Percentiles rank a stretch among this genome's conserved stretches.
Conservation (phyloP, 2,329 filamentous ascomycete species). For the Xylaria sp. region DNA sequence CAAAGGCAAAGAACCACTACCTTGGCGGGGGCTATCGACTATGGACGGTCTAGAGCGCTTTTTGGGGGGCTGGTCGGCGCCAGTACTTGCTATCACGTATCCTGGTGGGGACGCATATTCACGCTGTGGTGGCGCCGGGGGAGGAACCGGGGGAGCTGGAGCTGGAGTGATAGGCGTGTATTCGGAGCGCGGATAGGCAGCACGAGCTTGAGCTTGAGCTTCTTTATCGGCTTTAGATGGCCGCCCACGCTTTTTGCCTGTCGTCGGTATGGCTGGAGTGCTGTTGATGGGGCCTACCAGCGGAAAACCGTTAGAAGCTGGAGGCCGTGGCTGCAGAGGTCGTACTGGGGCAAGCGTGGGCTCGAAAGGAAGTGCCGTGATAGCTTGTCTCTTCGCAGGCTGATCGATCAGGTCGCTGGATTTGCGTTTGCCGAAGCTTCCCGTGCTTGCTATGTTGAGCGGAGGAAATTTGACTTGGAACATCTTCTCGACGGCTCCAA, state of each 20-base stretch:
- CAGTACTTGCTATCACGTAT: conserved; percentile 48
- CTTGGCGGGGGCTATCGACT: conserved; percentile 47
- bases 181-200: conserved; percentile 47
- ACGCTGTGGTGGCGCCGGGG: conserved; percentile 41
- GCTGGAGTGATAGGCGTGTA: conserved; percentile 50
- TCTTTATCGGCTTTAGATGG: conserved; percentile 59
- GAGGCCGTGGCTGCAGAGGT: conserved; percentile 50
- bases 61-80: conserved; percentile 44
- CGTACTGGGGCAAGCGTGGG: conserved; percentile 44
- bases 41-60: conserved; percentile 43
- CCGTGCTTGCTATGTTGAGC: conserved; percentile 43
- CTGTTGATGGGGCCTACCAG: conserved; percentile 35
- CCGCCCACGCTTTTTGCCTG: conserved; percentile 58
- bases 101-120: conserved; percentile 50
- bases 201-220: conserved; percentile 51
- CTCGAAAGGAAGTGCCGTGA: conserved; percentile 47
- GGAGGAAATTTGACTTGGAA: conserved; percentile 51
- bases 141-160: conserved; percentile 46
- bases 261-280: conserved; percentile 42
- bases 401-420: conserved; percentile 51
- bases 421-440: conserved; percentile 52
- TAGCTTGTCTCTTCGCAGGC: conserved; percentile 50
- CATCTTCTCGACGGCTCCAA: conserved; percentile 55
- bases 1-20: conserved; percentile 43
- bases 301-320: conserved; percentile 46